These are phyloP conservation scores for Babesia bigemina DNA, from an alignment of 169 alveolate species.

Conservation along the genomic window DNA sequence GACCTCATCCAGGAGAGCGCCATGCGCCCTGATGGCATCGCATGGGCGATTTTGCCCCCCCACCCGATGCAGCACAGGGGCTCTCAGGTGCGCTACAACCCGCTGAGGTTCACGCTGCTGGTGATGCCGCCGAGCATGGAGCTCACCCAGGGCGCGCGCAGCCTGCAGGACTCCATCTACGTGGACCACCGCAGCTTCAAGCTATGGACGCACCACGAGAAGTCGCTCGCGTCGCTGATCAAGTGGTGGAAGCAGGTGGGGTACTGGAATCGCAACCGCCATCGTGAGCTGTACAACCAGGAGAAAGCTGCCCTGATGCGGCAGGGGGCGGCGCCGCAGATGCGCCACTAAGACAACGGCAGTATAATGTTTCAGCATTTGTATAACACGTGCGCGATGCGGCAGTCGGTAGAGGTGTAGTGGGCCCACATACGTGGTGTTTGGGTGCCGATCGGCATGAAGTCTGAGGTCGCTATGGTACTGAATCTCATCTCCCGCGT, in stretches of 20 bases:
- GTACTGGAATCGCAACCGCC: slow-evolving; percentile 79
- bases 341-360: not conserved
- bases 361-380: not conserved
- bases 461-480: too few species aligned
- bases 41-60: slow-evolving; percentile 82
- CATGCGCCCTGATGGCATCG: slow-evolving; percentile 75
- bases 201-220: slow-evolving; percentile 77
- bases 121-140: slow-evolving; percentile 78
- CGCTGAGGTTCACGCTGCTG: slow-evolving; percentile 75
- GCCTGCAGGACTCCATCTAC: slow-evolving; percentile 80
- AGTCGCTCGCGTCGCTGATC: slow-evolving; percentile 63
- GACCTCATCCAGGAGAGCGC: slow-evolving; percentile 77
- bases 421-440: too few species aligned
- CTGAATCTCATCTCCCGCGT: too few species aligned
- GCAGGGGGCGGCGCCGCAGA: not conserved
- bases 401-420: too few species aligned
- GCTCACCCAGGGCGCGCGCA: slow-evolving; percentile 54
- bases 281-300: slow-evolving; percentile 70
- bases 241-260: slow-evolving; percentile 86
- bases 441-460: too few species aligned
- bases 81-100: slow-evolving; percentile 59
- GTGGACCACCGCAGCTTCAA: slow-evolving; percentile 76
- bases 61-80: slow-evolving; percentile 31
- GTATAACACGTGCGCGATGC: not conserved
- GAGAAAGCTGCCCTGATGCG: slow-evolving; percentile 68